Base-by-base conservation (phyloP, 139 green algal species). In the Picochlorum costavermella region DNA sequence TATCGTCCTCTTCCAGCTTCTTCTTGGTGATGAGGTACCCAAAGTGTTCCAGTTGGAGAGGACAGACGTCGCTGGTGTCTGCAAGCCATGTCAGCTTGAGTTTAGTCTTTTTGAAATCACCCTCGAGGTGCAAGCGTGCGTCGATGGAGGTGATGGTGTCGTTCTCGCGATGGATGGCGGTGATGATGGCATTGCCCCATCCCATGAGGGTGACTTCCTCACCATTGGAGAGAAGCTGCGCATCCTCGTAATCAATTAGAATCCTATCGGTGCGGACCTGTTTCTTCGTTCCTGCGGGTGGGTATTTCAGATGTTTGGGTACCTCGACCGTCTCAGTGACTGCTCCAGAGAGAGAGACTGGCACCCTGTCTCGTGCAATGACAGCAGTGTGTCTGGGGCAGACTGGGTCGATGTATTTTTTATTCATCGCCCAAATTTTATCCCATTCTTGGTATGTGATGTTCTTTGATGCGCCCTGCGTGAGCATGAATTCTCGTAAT, bases 341-440 rank as follows among this genome's bases (percentile, higher is more conserved):
- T 59, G 66, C 71, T 1, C 94, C 69, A 14, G 40, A 78, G 40
- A 90, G 61, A 16, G 63, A 77, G 3, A 98, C 80, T 30, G 65
- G 53, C 61, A 92, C 83, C 13, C 40, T 40, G 0, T 63, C 70
- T 2, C 65, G 56, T 2, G 46, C 37, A 50, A 81, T 66, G 40
- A 99, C 74, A 2, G 87, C 90, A 2, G 90, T 96, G 81, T 98
- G 94, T 11, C 91, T 78, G 5, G 88, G 81, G 72, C 75, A 86
- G 2, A 91, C 71, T 0, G 87, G 85, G 80, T 94, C 88, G 14
- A 94, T 90, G 4, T 92, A 33, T 45, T 84, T 86, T 79, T 98
- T 98, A 86, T 99, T 99, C 72, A 98, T 92, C 20, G 88, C 81
- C 94, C 94, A 99, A 40, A 99, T 86, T 84, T 98, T 98, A 82